Evolutionary conservation across 352 stramenopile species (phyloP).

Genomic region (Peronosclerospora sorghi): DNA sequence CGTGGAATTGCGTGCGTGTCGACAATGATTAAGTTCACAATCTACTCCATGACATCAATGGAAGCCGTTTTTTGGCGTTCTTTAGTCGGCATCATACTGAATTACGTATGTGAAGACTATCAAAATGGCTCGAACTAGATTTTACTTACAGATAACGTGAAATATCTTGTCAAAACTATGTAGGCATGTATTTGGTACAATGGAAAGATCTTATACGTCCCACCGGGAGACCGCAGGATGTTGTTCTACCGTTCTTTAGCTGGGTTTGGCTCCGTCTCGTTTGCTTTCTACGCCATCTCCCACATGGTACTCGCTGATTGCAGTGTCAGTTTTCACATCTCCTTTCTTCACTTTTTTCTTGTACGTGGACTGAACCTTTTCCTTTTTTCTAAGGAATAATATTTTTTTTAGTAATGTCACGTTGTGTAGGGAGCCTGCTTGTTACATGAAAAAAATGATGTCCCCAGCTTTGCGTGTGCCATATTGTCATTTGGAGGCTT

Average conservation of each 20-base stretch:
- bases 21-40: constrained; percentile 68
- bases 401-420: neutral
- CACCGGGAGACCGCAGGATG: constrained; percentile 34
- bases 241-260: constrained; percentile 53
- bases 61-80: constrained; percentile 76
- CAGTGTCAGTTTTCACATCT: constrained; percentile 55
- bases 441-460: constrained; percentile 33
- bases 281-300: constrained; percentile 64
- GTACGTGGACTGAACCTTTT: constrained; percentile 15
- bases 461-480: constrained; percentile 25
- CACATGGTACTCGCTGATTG: constrained; percentile 70
- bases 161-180: neutral
- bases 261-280: constrained; percentile 59
- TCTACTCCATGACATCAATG: constrained; percentile 65
- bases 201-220: constrained; percentile 37
- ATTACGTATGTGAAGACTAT: constrained; percentile 32
- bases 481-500: constrained; percentile 32
- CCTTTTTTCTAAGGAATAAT: neutral
- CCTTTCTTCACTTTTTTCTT: constrained; percentile 58
- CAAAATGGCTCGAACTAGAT: too few relatives aligned
- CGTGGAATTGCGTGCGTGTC: constrained; percentile 64
- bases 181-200: constrained; percentile 29
- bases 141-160: too few relatives aligned
- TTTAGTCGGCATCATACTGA: constrained; percentile 36
- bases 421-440: constrained; percentile 24